Conservation (phyloP, 352 stramenopile species). For the Pythium sp. region DNA sequence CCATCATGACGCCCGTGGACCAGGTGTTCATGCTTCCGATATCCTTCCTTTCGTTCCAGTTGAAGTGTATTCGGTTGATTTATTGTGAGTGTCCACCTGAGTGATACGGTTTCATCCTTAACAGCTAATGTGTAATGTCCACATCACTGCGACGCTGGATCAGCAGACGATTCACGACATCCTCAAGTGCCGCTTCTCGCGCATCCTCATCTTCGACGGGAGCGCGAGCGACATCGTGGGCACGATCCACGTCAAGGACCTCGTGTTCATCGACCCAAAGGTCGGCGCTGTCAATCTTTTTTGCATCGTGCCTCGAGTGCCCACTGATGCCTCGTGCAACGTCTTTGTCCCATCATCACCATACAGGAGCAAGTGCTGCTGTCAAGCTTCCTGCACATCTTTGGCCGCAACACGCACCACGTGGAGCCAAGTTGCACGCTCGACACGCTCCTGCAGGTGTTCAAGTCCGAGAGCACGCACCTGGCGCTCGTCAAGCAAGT, state of each 20-base stretch:
- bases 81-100: neutral
- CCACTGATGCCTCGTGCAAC: too few species aligned
- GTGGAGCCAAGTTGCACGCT: constrained; percentile 92
- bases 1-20: constrained; percentile 94
- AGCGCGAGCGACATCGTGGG: constrained; percentile 93
- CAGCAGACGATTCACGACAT: constrained; percentile 91
- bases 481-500: constrained; percentile 94
- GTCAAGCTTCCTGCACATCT: constrained; percentile 68
- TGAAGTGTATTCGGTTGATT: neutral
- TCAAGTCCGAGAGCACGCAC: constrained; percentile 93
- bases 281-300: constrained; percentile 41
- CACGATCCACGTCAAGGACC: constrained; percentile 98
- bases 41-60: constrained; percentile 13
- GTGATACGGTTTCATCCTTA: neutral
- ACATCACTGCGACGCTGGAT: constrained; percentile 45
- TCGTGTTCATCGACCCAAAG: constrained; percentile 98
- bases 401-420: constrained; percentile 52
- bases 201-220: constrained; percentile 90
- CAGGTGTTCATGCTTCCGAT: constrained; percentile 95
- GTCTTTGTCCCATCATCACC: neutral
- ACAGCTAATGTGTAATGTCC: neutral
- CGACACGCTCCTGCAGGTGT: constrained; percentile 91
- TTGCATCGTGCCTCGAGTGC: too few species aligned
- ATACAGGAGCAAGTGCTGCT: constrained; percentile 58
- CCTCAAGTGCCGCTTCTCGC: constrained; percentile 94